phyloP scores from a whole-genome alignment of 176 grass and related monocot genomes.

The Aegilops longissima region DNA sequence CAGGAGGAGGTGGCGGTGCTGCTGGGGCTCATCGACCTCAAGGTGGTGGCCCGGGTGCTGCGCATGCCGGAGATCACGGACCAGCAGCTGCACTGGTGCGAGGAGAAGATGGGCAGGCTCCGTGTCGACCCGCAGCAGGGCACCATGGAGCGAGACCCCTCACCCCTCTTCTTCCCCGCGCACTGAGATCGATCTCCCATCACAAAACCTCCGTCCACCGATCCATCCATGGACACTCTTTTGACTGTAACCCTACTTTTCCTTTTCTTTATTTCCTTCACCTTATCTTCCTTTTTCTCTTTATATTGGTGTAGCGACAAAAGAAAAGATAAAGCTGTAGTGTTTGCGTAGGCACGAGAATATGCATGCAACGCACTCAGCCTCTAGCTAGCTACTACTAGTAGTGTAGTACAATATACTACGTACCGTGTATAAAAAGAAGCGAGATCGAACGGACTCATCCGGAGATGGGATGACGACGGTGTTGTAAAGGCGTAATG shows the following conservation, averaged over 20 bases:
- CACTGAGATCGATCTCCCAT: slow-evolving; percentile 34
- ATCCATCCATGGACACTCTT: neutral
- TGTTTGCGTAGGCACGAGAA: slow-evolving; percentile 46
- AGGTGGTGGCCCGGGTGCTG: slow-evolving; percentile 74
- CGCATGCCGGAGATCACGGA: slow-evolving; percentile 67
- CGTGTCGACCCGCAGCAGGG: slow-evolving; percentile 51
- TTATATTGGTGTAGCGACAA: slow-evolving; percentile 25
- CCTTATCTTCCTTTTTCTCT: neutral
- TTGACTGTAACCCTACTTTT: slow-evolving; percentile 40
- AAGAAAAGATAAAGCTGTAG: slow-evolving; percentile 53
- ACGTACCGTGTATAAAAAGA: slow-evolving; percentile 38
- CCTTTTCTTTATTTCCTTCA: neutral
- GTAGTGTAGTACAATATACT: neutral
- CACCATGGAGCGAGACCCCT: slow-evolving; percentile 72
- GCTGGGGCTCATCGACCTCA: slow-evolving; percentile 82
- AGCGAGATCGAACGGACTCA: neutral
- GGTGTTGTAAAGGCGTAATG: slow-evolving; percentile 53
- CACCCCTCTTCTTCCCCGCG: slow-evolving; percentile 81
- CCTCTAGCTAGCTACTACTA: slow-evolving; percentile 1
- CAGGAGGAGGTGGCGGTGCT: slow-evolving; percentile 66
- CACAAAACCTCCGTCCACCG: neutral
- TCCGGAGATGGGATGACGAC: neutral
- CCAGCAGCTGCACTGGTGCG: slow-evolving; percentile 93
- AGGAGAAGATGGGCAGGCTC: slow-evolving; percentile 87
- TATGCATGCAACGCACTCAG: slow-evolving; percentile 57